Conservation (phyloP, 2,329 filamentous ascomycete genomes). For the Penicillium sumatraense region DNA sequence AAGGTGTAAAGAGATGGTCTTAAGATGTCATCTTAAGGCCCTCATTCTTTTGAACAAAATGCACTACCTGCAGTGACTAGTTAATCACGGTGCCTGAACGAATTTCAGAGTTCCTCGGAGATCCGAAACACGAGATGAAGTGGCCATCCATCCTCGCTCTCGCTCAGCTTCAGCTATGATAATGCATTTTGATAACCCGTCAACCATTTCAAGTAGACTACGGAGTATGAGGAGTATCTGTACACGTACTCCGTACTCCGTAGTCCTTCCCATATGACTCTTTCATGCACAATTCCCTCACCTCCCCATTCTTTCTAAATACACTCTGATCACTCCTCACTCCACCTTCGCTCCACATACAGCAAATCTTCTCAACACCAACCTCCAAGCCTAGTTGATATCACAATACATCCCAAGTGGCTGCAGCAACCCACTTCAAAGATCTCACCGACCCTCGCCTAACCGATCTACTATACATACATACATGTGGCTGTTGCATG, state of each 20-base stretch:
- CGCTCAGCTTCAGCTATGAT: too few relatives aligned
- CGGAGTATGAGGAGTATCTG: too few relatives aligned
- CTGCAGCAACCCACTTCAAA: neutral
- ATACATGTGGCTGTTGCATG: constrained; percentile 1
- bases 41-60: neutral
- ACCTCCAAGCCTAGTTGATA: constrained; percentile 2
- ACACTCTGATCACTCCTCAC: neutral
- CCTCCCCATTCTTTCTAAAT: neutral
- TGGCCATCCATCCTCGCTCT: neutral
- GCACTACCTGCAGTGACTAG: neutral
- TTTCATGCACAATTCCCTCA: neutral
- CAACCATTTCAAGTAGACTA: neutral
- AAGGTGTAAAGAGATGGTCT: neutral
- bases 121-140: neutral
- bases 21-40: neutral
- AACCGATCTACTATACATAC: constrained; percentile 1
- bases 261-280: neutral
- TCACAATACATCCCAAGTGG: neutral
- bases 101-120: neutral
- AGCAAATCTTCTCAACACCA: neutral
- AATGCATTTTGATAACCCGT: neutral
- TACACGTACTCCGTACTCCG: neutral
- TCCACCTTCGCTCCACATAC: neutral
- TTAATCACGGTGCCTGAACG: neutral
- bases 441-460: neutral